phyloP scores from a whole-genome alignment of 768 basidiomycete genomes.

The Suillus luteus region DNA sequence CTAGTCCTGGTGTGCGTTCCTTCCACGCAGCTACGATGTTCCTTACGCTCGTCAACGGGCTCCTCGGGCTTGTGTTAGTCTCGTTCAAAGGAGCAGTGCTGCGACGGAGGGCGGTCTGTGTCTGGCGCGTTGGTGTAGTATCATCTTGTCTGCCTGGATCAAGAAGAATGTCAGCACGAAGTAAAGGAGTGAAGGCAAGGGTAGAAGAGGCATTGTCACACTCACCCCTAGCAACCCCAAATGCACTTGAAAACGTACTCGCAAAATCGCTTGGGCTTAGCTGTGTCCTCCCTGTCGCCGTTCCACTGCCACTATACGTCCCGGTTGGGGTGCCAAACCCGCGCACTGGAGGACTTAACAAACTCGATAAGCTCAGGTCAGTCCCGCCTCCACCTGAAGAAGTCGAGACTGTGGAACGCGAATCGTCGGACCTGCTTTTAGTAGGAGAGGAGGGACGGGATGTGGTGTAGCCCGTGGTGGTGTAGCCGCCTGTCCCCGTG shows the following conservation, averaged over 20 bases:
- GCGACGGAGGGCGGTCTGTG: slow-evolving; percentile 3
- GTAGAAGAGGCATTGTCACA: slow-evolving; percentile 31
- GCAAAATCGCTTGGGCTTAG: slow-evolving; percentile 39
- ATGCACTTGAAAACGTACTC: slow-evolving; percentile 40
- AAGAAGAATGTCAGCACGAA: slow-evolving; percentile 48
- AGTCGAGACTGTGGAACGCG: slow-evolving; percentile 28
- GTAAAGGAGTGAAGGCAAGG: slow-evolving; percentile 54
- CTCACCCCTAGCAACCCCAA: slow-evolving; percentile 38
- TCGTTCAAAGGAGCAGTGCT: neutral
- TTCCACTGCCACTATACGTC: slow-evolving; percentile 27
- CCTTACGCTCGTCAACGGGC: slow-evolving; percentile 71
- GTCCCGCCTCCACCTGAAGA: slow-evolving; percentile 9
- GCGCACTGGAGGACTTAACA: slow-evolving; percentile 49
- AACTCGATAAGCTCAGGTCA: slow-evolving; percentile 33
- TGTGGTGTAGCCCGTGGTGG: slow-evolving; percentile 13
- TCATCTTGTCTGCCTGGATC: slow-evolving; percentile 4
- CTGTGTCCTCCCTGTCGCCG: slow-evolving; percentile 29
- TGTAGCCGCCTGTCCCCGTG: slow-evolving; percentile 19
- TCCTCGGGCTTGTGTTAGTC: slow-evolving; percentile 54
- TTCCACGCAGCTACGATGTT: slow-evolving; percentile 84
- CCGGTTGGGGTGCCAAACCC: slow-evolving; percentile 1
- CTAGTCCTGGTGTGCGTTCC: slow-evolving; percentile 59
- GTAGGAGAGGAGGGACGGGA: slow-evolving; percentile 53
- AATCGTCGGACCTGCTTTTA: slow-evolving; percentile 42
- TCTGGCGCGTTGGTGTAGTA: slow-evolving; percentile 3